These are phyloP conservation scores for Allantophomopsis cytisporea DNA, from an alignment of 2,329 filamentous ascomycete species.

Conservation along the genomic window DNA sequence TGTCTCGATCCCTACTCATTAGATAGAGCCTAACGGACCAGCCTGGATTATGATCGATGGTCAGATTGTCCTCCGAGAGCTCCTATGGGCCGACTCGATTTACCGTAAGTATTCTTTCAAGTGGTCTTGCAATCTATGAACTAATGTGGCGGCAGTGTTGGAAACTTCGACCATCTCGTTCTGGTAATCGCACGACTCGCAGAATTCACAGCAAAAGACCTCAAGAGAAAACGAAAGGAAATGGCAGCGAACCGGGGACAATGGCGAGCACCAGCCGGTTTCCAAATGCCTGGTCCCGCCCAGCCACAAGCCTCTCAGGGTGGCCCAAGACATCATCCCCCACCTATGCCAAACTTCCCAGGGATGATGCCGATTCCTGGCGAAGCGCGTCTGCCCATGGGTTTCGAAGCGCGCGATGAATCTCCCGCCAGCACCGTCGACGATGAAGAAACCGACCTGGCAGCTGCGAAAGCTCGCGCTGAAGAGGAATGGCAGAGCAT, in stretches of 20 bases:
- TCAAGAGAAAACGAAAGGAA: slow-evolving; percentile 61
- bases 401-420: slow-evolving; percentile 9
- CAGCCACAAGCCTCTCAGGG: not conserved
- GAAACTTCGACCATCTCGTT: slow-evolving; percentile 78
- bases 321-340: not conserved
- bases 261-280: slow-evolving; percentile 14
- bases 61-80: slow-evolving; percentile 75
- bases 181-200: slow-evolving; percentile 69
- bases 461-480: slow-evolving; percentile 10
- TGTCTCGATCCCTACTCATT: not conserved
- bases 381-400: slow-evolving; percentile 15
- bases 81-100: slow-evolving; percentile 62
- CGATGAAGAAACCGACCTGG: slow-evolving; percentile 12
- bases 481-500: slow-evolving; percentile 65
- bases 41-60: slow-evolving; percentile 63
- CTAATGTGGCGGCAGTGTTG: slow-evolving; percentile 45
- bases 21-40: slow-evolving; percentile 1
- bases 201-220: slow-evolving; percentile 66
- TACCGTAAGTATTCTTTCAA: slow-evolving; percentile 36
- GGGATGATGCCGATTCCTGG: slow-evolving; percentile 16
- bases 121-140: not conserved
- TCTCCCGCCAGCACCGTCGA: slow-evolving; percentile 9
- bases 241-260: slow-evolving; percentile 36
- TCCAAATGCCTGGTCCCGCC: slow-evolving; percentile 2
- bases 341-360: slow-evolving; percentile 13